Evolutionary conservation across 1,284 basidiomycete genomes (phyloP).

Genomic region (Apiotrichum sp.): DNA sequence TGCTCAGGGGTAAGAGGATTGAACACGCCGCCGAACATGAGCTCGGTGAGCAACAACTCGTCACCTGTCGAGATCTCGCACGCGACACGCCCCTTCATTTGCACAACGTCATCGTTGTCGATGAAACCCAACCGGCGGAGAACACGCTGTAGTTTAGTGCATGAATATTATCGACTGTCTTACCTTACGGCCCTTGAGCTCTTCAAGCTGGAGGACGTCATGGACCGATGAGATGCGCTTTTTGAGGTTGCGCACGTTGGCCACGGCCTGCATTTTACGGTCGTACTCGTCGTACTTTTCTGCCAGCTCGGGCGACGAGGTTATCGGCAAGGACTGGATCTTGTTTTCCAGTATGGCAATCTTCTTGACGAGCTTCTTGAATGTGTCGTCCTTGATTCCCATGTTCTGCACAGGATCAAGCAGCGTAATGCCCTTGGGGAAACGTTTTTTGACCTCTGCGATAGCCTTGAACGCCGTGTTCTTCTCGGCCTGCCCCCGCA

Average conservation of each 20-base stretch:
- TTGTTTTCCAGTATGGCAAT: slow-evolving; percentile 79
- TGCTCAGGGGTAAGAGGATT: slow-evolving; percentile 85
- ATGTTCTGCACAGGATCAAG: slow-evolving; percentile 93
- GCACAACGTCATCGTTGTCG: slow-evolving; percentile 81
- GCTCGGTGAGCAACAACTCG: slow-evolving; percentile 89
- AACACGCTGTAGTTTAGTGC: slow-evolving; percentile 56
- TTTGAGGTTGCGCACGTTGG: slow-evolving; percentile 68
- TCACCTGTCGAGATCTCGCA: slow-evolving; percentile 98
- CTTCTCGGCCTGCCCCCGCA: slow-evolving; percentile 67
- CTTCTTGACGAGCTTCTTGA: slow-evolving; percentile 84
- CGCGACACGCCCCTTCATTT: slow-evolving; percentile 95
- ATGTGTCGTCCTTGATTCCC: slow-evolving; percentile 92
- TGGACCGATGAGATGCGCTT: slow-evolving; percentile 82
- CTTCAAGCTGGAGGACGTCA: slow-evolving; percentile 91
- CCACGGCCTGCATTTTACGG: slow-evolving; percentile 66
- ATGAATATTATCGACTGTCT: not conserved
- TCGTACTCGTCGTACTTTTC: slow-evolving; percentile 73
- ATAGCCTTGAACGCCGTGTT: slow-evolving; percentile 86
- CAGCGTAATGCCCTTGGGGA: slow-evolving; percentile 77
- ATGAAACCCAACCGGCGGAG: slow-evolving; percentile 89
- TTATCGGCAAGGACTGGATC: slow-evolving; percentile 67
- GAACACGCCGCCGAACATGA: slow-evolving; percentile 96
- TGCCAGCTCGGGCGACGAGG: slow-evolving; percentile 67
- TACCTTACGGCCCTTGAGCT: slow-evolving; percentile 85
- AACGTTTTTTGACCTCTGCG: slow-evolving; percentile 79